Base-by-base conservation (phyloP, 2,329 filamentous ascomycete species). In the Zasmidium angulare region DNA sequence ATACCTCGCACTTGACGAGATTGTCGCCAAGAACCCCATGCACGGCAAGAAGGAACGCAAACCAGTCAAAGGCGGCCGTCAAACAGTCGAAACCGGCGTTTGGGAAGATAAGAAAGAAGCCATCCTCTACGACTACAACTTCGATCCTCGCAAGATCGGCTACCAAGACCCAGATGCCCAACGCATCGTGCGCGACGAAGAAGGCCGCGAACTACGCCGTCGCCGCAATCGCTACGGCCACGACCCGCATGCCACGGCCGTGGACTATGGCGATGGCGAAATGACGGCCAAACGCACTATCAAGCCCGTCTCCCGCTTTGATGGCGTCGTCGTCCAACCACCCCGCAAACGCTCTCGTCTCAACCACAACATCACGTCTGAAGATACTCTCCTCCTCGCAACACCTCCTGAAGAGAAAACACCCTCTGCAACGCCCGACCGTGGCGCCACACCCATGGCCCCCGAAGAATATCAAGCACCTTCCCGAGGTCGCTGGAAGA, bases 41-140 rank as follows among this genome's bases (percentile, higher is more conserved):
- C 81, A 84, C 68, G 76, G 78, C 58, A 76, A 79, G 46, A 75
- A 79, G 43, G 78, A 81, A 2, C 81, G 83, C 60, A 82, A 83
- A 62, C 76, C 81, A 7, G 78, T 76, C 26, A 79, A 78, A 58
- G 79, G 79, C 20, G 79, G 78, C 12, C 75, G 79, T 20, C 70
- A 76, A 20, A 79, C 82, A 11, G 67, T 79, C 23, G 73, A 77
- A 12, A 72, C 74, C 3, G 71, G 75, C n/a, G 69, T 83, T 2
- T 86, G 79, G 61, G 84, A 86, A 66, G 84, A 85, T 64, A 81
- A 81, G 71, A 86, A 86, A 64, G 84, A 87, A 72, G 80, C 84
- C 1, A 80, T 81, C 58, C 73, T 87, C 0, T 87, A 87, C 67
- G 82, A 83, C 56, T 87, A 86, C 69, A 78, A 77, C 31, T 83